These are phyloP conservation scores for Neurospora sp. DNA, from an alignment of 495 filamentous ascomycete genomes.

Conservation along the genomic window DNA sequence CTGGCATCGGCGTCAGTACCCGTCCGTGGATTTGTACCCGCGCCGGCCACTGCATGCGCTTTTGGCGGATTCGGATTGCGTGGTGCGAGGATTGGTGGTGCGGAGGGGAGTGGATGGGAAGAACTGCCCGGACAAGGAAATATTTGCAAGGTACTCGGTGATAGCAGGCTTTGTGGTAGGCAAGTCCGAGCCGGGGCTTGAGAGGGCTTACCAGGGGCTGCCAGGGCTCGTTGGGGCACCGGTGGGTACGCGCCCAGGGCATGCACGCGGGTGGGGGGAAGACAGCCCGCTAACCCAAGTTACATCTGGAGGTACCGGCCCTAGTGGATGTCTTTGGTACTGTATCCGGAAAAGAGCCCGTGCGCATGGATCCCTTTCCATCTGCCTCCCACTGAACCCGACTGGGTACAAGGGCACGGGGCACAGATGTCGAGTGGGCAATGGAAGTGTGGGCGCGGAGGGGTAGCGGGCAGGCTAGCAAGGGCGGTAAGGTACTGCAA, in stretches of 20 bases:
- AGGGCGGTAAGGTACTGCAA: neutral
- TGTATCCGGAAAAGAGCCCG: neutral
- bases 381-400: neutral
- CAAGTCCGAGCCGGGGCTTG: neutral
- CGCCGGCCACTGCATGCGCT: neutral
- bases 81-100: neutral
- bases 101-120: neutral
- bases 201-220: neutral
- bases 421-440: neutral
- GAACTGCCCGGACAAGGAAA: neutral
- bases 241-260: neutral
- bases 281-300: neutral
- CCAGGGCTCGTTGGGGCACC: neutral
- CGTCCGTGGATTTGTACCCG: conserved; percentile 8
- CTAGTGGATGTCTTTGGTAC: neutral
- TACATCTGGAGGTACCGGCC: neutral
- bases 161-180: neutral
- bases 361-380: neutral
- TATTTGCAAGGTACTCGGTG: neutral
- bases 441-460: neutral
- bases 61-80: neutral
- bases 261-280: neutral
- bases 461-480: neutral
- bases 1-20: conserved; percentile 18
- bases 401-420: neutral